Conservation (phyloP, 257 asterid genomes). For the Solanum clarkiae region DNA sequence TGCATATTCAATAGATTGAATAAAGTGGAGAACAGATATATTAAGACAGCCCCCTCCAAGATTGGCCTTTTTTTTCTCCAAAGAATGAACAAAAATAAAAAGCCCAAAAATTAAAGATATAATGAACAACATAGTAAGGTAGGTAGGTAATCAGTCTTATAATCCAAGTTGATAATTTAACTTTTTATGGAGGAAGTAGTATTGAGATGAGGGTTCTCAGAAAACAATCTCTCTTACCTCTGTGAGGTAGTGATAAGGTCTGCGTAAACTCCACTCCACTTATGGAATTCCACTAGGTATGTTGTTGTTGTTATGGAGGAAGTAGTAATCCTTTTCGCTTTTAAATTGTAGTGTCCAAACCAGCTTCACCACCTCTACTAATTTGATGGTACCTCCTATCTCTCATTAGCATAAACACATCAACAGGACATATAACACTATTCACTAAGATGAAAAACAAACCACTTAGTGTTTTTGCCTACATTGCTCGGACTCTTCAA, state of each 20-base stretch:
- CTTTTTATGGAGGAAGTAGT: background rate
- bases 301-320: background rate
- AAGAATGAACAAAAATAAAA: background rate
- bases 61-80: background rate
- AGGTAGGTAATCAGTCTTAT: background rate
- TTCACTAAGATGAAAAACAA: background rate
- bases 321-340: background rate
- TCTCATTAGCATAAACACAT: background rate
- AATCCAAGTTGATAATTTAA: background rate
- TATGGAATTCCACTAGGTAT: no score
- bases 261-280: no score
- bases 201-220: no score
- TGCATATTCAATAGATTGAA: background rate
- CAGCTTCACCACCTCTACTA: background rate
- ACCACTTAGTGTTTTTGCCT: background rate
- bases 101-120: background rate
- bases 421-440: background rate
- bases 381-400: background rate
- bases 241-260: no score
- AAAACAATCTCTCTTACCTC: no score
- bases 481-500: background rate
- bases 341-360: background rate
- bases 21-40: background rate
- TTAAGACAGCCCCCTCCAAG: background rate
- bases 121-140: background rate